A percentile compares a stretch with the other conserved stretches of the same genome.
Evolutionary conservation across 352 stramenopile genomes (phyloP).

Genomic region (Plasmopara halstedii): DNA sequence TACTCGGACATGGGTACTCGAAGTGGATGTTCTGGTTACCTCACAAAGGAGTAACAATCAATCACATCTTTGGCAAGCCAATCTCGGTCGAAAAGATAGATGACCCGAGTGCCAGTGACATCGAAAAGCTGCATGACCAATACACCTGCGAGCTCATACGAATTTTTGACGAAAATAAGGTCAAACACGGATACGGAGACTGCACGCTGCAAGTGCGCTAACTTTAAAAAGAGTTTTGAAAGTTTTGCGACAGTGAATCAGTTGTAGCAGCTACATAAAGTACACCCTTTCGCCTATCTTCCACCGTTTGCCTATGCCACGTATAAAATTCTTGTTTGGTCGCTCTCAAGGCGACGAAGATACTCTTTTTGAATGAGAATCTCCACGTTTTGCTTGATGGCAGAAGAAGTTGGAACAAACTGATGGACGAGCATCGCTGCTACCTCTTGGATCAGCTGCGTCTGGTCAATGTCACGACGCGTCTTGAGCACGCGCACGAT

Average conservation of each 20-base stretch:
- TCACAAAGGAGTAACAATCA: conserved; percentile 46
- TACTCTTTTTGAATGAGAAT: conserved; percentile 85
- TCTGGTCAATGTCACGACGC: conserved; percentile 59
- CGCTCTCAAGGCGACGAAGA: conserved; percentile 52
- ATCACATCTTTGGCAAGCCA: conserved; percentile 70
- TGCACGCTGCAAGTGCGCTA: conserved; percentile 52
- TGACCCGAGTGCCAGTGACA: conserved; percentile 47
- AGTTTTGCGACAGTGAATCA: conserved; percentile 8
- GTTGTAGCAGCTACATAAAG: conserved; percentile 6
- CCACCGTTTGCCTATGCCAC: conserved; percentile 34
- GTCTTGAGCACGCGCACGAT: conserved; percentile 83
- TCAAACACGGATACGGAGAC: conserved; percentile 56
- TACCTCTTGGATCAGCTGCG: conserved; percentile 57
- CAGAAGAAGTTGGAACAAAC: conserved; percentile 52
- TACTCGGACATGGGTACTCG: conserved; percentile 50
- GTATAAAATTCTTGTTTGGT: conserved; percentile 56
- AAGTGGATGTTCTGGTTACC: conserved; percentile 51
- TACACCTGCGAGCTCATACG: conserved; percentile 67
- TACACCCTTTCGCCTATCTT: conserved; percentile 2
- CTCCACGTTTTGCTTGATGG: conserved; percentile 74
- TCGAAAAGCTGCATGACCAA: conserved; percentile 54
- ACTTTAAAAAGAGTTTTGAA: neutral
- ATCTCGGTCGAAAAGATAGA: conserved; percentile 56
- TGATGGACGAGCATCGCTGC: conserved; percentile 64
- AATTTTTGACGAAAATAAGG: conserved; percentile 83